Percentiles rank a stretch among this genome's conserved stretches.
phyloP scores from a whole-genome alignment of 2,329 filamentous ascomycete species.

The Triangularia verruculosa region DNA sequence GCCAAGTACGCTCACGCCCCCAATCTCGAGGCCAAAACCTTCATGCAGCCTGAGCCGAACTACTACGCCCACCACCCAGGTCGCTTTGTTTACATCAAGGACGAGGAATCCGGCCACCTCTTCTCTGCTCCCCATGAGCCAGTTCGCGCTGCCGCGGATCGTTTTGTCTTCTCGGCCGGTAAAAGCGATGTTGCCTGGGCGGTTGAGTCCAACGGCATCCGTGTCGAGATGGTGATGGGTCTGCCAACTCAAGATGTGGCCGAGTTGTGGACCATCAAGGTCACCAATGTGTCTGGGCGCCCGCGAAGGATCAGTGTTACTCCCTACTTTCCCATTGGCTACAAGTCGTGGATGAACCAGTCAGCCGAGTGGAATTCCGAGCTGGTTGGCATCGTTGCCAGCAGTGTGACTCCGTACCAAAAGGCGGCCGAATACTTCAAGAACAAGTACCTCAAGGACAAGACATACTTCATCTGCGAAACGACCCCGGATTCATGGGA shows the following conservation, averaged over 20 bases:
- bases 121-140: slow-evolving; percentile 58
- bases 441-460: slow-evolving; percentile 55
- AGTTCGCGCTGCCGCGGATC: slow-evolving; percentile 46
- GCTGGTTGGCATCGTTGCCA: slow-evolving; percentile 49
- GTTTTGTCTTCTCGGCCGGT: slow-evolving; percentile 52
- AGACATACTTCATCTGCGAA: slow-evolving; percentile 56
- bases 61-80: slow-evolving; percentile 59
- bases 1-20: slow-evolving; percentile 59
- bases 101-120: slow-evolving; percentile 48
- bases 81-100: slow-evolving; percentile 58
- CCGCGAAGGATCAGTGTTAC: slow-evolving; percentile 50
- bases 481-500: slow-evolving; percentile 51
- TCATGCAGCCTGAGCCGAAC: slow-evolving; percentile 60
- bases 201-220: slow-evolving; percentile 48
- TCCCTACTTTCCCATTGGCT: slow-evolving; percentile 57
- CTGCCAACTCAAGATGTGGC: slow-evolving; percentile 53
- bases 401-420: slow-evolving; percentile 55
- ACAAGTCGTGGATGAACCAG: slow-evolving; percentile 63
- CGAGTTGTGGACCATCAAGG: slow-evolving; percentile 53
- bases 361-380: slow-evolving; percentile 50
- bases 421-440: slow-evolving; percentile 56
- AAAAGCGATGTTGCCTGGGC: slow-evolving; percentile 55
- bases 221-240: slow-evolving; percentile 49
- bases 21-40: slow-evolving; percentile 56
- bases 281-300: slow-evolving; percentile 47